Base-by-base conservation (phyloP, 768 basidiomycete species). In the Lactarius vividus region DNA sequence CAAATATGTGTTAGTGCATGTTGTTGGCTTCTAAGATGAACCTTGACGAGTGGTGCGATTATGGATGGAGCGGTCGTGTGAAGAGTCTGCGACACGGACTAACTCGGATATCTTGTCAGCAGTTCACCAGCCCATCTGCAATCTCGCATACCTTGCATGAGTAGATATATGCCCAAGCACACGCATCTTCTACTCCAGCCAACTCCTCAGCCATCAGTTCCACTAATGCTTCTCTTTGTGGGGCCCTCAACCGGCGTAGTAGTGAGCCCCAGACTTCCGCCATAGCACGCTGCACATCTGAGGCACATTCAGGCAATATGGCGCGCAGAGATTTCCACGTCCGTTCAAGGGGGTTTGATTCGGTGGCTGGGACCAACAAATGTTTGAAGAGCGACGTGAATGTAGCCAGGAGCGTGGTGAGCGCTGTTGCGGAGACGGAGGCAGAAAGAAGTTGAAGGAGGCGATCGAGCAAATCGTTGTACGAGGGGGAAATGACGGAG, bases 241-340 rank as follows among this genome's bases (percentile, higher is more conserved):
- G 79, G 1, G 78, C 76, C 74, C 92, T 91, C 60, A 95, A 76
- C 70, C 91, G 82, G 57, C 95, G 81, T 52, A 96, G 72, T 0
- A 89, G 82, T 0, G 84, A 85, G 0, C 88, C 92, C 96, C 93
- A 97, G 4, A 93, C 92, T 72, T 97, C 94, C 0, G 92, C 89
- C 11, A 91, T 82, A 1, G 89, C 86, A 29, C 89, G 79, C 72
- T 90, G 90, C 2, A 92, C 83, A 64, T 94, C 91, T 0, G 85
- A 82, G 62, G 83, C 77, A 73, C 89, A 92, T 64, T 79, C 82
- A 3, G 83, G 82, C 10, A 93, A 73, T 1, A 81, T 77, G 0
- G 74, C 72, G 29, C 79, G 78, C 46, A 93, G 76, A 33, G 76
- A 71, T 6, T 74, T 62, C 91, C 91, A 93, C 3, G 89, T 87